These are phyloP conservation scores for Kodamaea kaohsiungensis DNA, from an alignment of 805 yeast genomes.

Conservation along the genomic window DNA sequence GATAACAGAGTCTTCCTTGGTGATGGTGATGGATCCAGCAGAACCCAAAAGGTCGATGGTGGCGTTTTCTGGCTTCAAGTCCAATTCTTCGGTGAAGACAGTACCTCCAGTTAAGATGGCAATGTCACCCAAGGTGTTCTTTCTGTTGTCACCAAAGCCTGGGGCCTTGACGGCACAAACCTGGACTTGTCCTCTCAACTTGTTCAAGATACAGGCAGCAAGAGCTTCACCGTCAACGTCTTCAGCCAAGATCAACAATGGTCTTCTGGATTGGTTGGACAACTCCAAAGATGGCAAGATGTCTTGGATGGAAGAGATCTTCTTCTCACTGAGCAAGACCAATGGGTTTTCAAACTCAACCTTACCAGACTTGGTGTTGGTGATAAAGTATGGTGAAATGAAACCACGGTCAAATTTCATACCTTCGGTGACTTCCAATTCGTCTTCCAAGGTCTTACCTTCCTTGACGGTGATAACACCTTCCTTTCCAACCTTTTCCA, in stretches of 20 bases:
- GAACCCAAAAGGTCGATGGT: conserved; percentile 87
- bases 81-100: conserved; percentile 87
- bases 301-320: conserved; percentile 86
- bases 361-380: conserved; percentile 89
- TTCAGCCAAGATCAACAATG: conserved; percentile 90
- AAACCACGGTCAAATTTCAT: conserved; percentile 98
- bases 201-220: conserved; percentile 96
- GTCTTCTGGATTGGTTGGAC: conserved; percentile 91
- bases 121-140: conserved; percentile 92
- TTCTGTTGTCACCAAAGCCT: conserved; percentile 98
- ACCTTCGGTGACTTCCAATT: conserved; percentile 94
- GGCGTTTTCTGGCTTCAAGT: conserved; percentile 93
- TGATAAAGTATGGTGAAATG: conserved; percentile 95
- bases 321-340: conserved; percentile 86
- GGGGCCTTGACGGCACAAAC: conserved; percentile 98
- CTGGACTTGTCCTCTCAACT: conserved; percentile 96
- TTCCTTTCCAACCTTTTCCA: conserved; percentile 98
- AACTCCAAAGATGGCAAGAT: conserved; percentile 90
- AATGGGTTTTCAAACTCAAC: conserved; percentile 95
- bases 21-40: conserved; percentile 86
- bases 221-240: conserved; percentile 98
- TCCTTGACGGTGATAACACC: conserved; percentile 98
- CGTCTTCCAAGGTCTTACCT: conserved; percentile 96
- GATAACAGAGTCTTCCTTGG: conserved; percentile 94
- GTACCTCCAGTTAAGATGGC: conserved; percentile 96